Base-by-base conservation (phyloP, 2,329 filamentous ascomycete genomes). In the Ophiostoma pallidulum region DNA sequence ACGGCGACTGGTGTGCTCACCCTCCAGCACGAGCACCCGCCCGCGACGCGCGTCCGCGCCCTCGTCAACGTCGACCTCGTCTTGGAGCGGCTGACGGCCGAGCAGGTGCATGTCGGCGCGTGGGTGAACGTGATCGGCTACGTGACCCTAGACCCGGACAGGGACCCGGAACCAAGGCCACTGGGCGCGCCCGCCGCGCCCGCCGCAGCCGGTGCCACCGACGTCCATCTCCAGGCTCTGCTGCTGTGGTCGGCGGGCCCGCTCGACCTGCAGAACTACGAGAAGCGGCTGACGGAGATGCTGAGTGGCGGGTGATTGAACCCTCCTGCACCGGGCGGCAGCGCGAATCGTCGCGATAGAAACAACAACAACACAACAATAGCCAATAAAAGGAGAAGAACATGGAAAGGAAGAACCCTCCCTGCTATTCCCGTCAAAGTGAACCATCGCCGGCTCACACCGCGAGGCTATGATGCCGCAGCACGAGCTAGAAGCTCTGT, bases 81-180 rank as follows among this genome's bases (percentile, higher is more conserved):
- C 3, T 72, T 94, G 5, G 74, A 81, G 57, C 73, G 68, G 9
- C 66, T 92, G 49, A 77, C 75, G 18, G 65, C 73, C 19, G 74
- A 81, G 48, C 72, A 85, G 43, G 74, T 84, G 45, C 73, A 80
- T 43, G 67, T 84, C 22, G 91, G 91, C n/a, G 75, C 83, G 51
- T 96, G 90, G 89, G 65, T 96, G 42, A 94, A 96, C 61, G 74
- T 96, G 4, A 77, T 96, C 54, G 91, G 90, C 6, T 94, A 94
- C 62, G 70, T 90, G 46, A 60, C 61, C n/a, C n/a, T n/a, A n/a
- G n/a, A n/a, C n/a, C n/a, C n/a, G n/a, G n/a, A n/a, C n/a, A n/a
- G n/a, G n/a, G n/a, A n/a, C n/a, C n/a, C n/a, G n/a, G n/a, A n/a
- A n/a, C n/a, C n/a, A n/a, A n/a, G n/a, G n/a, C n/a, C n/a, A n/a